These are phyloP conservation scores for Chenopodium suecicum DNA, from an alignment of 148 eudicot species.

Conservation along the genomic window DNA sequence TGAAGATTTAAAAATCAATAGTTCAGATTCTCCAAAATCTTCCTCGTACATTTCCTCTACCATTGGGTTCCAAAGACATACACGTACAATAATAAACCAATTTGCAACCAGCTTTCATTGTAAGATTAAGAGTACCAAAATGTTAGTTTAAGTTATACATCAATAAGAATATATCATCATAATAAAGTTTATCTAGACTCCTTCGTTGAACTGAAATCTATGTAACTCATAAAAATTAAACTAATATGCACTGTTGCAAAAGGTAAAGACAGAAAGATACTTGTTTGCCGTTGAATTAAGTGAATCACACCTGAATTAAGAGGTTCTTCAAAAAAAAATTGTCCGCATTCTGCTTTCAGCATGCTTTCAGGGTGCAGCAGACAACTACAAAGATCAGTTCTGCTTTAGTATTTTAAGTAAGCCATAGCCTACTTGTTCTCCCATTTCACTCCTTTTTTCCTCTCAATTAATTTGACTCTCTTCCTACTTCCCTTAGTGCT, in stretches of 20 bases:
- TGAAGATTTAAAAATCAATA: conserved; percentile 45
- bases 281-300: neutral
- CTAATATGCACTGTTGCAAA: neutral
- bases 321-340: neutral
- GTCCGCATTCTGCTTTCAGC: neutral
- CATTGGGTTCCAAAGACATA: conserved; percentile 99
- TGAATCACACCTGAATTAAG: neutral
- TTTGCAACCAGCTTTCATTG: conserved; percentile 63
- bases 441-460: too few species aligned
- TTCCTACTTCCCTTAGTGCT: too few species aligned
- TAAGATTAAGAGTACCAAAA: neutral
- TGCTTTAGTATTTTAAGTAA: too few species aligned
- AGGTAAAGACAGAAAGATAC: neutral
- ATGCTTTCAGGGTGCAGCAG: neutral
- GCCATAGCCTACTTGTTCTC: too few species aligned
- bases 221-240: neutral
- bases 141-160: neutral
- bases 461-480: too few species aligned
- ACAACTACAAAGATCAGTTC: neutral
- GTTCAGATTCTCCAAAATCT: conserved; percentile 64
- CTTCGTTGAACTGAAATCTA: neutral
- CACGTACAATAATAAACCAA: conserved; percentile 96
- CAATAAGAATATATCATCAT: neutral
- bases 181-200: neutral
- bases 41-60: conserved; percentile 97